A percentile compares a stretch with the other conserved stretches of the same genome.
Conservation (phyloP, 176 grass and related monocot species). For the Aegilops umbellulata region DNA sequence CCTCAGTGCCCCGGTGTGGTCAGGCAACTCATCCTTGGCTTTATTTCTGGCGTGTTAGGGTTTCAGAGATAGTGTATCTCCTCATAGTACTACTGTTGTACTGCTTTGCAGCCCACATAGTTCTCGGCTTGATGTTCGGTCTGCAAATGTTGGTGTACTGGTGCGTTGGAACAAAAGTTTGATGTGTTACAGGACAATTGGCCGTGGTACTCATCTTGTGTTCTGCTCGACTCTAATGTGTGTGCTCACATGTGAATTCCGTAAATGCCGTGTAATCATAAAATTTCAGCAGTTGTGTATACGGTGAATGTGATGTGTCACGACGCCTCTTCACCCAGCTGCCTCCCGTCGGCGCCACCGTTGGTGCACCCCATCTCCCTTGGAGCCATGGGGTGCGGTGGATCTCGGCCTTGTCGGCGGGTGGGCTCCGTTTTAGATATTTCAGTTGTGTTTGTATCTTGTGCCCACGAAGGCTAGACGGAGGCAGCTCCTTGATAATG, state of each 20-base stretch:
- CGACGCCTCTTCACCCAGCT: too few relatives aligned
- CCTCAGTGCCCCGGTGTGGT: slow-evolving; percentile 7
- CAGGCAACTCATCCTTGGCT: slow-evolving; percentile 90
- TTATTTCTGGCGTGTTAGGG: slow-evolving; percentile 30
- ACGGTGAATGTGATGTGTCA: too few relatives aligned
- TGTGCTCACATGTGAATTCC: background rate
- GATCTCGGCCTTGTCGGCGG: too few relatives aligned
- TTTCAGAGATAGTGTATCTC: slow-evolving; percentile 6
- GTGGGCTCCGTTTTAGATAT: too few relatives aligned
- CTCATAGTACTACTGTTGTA: background rate
- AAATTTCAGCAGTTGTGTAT: too few relatives aligned
- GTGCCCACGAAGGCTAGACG: too few relatives aligned
- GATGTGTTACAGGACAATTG: background rate
- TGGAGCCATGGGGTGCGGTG: too few relatives aligned
- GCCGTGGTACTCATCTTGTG: background rate
- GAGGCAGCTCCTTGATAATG: too few relatives aligned
- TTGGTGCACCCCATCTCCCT: too few relatives aligned
- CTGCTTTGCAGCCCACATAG: slow-evolving; percentile 22
- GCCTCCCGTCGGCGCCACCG: too few relatives aligned
- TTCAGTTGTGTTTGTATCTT: too few relatives aligned
- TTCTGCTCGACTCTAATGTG: background rate
- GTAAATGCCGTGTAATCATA: background rate
- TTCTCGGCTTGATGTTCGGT: background rate
- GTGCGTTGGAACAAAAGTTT: slow-evolving; percentile 9
- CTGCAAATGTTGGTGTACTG: slow-evolving; percentile 2